phyloP scores from a whole-genome alignment of 2,329 filamentous ascomycete species.

The Aspergillus novoparasiticus region DNA sequence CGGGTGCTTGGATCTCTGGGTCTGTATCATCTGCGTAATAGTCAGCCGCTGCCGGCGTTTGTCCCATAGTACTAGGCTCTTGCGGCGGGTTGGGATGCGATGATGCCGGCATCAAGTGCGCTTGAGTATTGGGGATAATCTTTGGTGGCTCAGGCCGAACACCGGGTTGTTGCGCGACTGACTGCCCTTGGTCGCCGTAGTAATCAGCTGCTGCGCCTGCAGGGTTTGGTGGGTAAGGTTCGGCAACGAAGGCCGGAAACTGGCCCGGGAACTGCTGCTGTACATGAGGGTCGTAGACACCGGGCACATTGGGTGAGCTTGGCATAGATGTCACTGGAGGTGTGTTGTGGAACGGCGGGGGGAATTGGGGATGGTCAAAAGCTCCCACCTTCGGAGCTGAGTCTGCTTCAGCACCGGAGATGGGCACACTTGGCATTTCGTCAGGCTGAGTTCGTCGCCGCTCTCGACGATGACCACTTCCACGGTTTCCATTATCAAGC shows the following conservation, averaged over 20 bases:
- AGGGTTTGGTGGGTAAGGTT: slow-evolving; percentile 50
- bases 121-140: slow-evolving; percentile 57
- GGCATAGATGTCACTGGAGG: slow-evolving; percentile 20
- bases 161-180: slow-evolving; percentile 62
- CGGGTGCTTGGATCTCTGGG: slow-evolving; percentile 19
- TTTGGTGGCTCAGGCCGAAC: slow-evolving; percentile 56
- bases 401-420: slow-evolving; percentile 28
- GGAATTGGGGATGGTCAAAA: slow-evolving; percentile 32
- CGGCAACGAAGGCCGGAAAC: slow-evolving; percentile 49
- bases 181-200: slow-evolving; percentile 64
- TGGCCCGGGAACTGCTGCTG: slow-evolving; percentile 63
- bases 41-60: slow-evolving; percentile 55
- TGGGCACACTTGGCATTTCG: slow-evolving; percentile 26
- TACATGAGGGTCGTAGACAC: slow-evolving; percentile 50
- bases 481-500: slow-evolving; percentile 19
- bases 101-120: slow-evolving; percentile 59
- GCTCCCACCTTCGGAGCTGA: slow-evolving; percentile 23
- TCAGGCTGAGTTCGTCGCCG: slow-evolving; percentile 34
- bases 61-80: slow-evolving; percentile 59
- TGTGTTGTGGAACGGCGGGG: slow-evolving; percentile 33
- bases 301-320: slow-evolving; percentile 26
- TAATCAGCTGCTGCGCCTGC: slow-evolving; percentile 63
- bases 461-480: slow-evolving; percentile 25
- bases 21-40: slow-evolving; percentile 50
- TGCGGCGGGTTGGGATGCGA: slow-evolving; percentile 54